phyloP scores from a whole-genome alignment of 2,329 filamentous ascomycete genomes.

The Nothophoma quercina region DNA sequence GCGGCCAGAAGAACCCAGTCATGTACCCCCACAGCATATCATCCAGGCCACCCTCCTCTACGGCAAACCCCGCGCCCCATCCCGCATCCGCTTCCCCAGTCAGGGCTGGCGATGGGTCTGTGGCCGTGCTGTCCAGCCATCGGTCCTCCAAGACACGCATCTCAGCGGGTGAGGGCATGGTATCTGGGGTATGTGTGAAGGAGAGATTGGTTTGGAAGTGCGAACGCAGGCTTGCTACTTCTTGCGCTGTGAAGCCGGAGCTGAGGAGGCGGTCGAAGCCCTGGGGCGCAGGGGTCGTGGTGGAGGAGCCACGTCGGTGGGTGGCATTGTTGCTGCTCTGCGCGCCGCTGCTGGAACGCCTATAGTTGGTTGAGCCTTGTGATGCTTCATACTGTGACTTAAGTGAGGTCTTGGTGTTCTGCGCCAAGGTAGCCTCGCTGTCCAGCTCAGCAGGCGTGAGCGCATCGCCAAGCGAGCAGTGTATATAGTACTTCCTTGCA shows the following conservation, averaged over 20 bases:
- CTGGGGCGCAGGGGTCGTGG: conserved; percentile 66
- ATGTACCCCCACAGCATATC: conserved; percentile 87
- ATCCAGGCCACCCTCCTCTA: conserved; percentile 72
- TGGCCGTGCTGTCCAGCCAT: conserved; percentile 78
- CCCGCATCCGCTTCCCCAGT: conserved; percentile 50
- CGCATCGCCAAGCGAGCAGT: conserved; percentile 87
- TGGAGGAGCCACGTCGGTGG: conserved; percentile 33
- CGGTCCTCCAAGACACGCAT: conserved; percentile 83
- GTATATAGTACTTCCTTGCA: conserved; percentile 77
- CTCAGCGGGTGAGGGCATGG: conserved; percentile 80
- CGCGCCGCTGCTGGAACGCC: conserved; percentile 24
- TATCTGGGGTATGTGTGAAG: conserved; percentile 83
- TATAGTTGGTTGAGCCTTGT: conserved; percentile 20
- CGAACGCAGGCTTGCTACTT: conserved; percentile 83
- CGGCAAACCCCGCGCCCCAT: conserved; percentile 61
- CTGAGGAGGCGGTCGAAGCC: conserved; percentile 88
- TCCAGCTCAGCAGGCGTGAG: conserved; percentile 74
- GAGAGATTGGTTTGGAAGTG: conserved; percentile 90
- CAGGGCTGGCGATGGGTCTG: conserved; percentile 49
- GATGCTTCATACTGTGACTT: conserved; percentile 37
- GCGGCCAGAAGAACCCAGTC: conserved; percentile 93
- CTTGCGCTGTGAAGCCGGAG: conserved; percentile 81
- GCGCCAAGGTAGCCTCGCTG: conserved; percentile 64
- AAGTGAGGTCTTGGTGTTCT: conserved; percentile 50
- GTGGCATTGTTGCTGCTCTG: conserved; percentile 18